Evolutionary conservation across 1,284 basidiomycete genomes (phyloP), one percentile per base, ranked within the genome.

Genomic region (Kalmanozyma brasiliensis): DNA sequence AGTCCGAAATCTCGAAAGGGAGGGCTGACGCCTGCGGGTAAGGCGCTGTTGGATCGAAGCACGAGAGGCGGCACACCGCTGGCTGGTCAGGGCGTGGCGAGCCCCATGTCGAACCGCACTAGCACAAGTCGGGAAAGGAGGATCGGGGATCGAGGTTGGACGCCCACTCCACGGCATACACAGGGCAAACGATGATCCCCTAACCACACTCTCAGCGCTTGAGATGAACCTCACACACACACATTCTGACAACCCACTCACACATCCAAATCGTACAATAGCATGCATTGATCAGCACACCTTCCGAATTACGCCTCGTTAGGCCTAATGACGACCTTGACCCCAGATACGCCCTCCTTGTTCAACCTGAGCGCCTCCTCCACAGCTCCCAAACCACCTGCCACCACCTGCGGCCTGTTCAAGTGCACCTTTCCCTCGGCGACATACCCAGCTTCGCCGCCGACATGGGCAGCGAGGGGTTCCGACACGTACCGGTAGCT

Each of bases 271-370:
- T n/a, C n/a, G n/a, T n/a, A n/a, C n/a, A n/a, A n/a, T n/a, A n/a
- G n/a, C n/a, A n/a, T n/a, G n/a, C n/a, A n/a, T n/a, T n/a, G n/a
- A n/a, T n/a, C n/a, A n/a, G n/a, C n/a, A n/a, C n/a, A n/a, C n/a
- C n/a, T n/a, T n/a, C n/a, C n/a, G n/a, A n/a, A n/a, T 60, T 44
- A 69, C 5, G 34, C 42, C 19, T 64, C 65, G 32, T 64, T 41
- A 9, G 74, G 74, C 11, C 59, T 41, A 14, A 73, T 56, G 26
- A 77, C 52, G 29, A 77, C 44, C 57, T 77, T 77, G 33, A 63
- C 59, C 16, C 74, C 74, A 29, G 40, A 48, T 4, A 77, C 70
- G 20, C 74, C 74, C 22, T 66, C 47, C 49, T 69, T 73, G 51
- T 74, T 74, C 8, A 29, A 40, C 23, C 52, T 72, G 11, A 77